These are phyloP conservation scores for Leishmania arabica DNA, from an alignment of 208 protist genomes.

Conservation along the genomic window DNA sequence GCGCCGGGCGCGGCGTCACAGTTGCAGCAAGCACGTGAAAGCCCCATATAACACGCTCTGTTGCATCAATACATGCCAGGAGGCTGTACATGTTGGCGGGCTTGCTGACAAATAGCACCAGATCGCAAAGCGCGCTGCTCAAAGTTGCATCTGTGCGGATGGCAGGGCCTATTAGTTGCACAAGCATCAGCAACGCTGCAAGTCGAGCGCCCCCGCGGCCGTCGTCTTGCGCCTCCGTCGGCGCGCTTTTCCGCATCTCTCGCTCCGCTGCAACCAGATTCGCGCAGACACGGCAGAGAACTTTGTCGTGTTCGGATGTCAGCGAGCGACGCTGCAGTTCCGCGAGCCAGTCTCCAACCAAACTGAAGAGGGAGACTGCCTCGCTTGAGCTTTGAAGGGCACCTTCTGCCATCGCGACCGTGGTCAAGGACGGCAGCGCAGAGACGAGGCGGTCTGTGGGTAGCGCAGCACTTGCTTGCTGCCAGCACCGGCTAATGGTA, in stretches of 20 bases:
- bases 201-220: neutral
- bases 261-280: slow-evolving; percentile 6
- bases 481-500: neutral
- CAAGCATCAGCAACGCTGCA: slow-evolving; percentile 1
- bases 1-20: neutral
- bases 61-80: slow-evolving; percentile 4
- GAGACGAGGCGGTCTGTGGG: slow-evolving; percentile 4
- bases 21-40: slow-evolving; percentile 8
- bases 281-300: slow-evolving; percentile 7
- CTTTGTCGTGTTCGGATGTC: neutral
- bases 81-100: slow-evolving; percentile 2
- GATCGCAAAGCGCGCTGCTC: neutral
- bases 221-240: neutral
- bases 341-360: slow-evolving; percentile 4
- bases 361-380: neutral
- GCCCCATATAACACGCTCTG: slow-evolving; percentile 4
- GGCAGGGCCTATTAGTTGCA: neutral
- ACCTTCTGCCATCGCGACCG: neutral
- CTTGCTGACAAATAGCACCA: neutral
- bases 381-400: neutral
- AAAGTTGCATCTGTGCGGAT: neutral
- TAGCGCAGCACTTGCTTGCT: slow-evolving; percentile 6
- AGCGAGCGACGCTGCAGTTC: slow-evolving; percentile 15
- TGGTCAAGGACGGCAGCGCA: neutral
- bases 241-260: neutral